phyloP scores from a whole-genome alignment of 2,329 filamentous ascomycete genomes.

The Aspergillus fructus region DNA sequence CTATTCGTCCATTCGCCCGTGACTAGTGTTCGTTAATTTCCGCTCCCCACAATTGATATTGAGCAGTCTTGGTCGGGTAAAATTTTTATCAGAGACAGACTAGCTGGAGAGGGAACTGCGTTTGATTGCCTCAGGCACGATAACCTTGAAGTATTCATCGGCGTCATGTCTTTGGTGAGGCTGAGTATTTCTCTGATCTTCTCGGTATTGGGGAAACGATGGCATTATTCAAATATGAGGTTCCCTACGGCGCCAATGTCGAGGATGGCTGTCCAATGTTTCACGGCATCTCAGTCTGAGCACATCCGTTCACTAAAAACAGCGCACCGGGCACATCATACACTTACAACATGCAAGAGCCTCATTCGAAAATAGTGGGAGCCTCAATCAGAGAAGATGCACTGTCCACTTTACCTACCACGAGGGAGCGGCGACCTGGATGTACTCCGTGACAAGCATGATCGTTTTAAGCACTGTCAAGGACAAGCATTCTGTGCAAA shows the following conservation, averaged over 20 bases:
- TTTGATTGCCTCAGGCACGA: background rate
- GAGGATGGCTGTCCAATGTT: background rate
- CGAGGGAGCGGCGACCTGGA: too few relatives aligned
- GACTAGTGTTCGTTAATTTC: background rate
- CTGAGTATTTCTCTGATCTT: background rate
- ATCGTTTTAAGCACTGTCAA: too few relatives aligned
- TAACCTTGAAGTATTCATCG: background rate
- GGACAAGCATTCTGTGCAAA: too few relatives aligned
- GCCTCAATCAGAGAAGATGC: too few relatives aligned
- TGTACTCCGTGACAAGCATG: too few relatives aligned
- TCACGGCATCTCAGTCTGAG: background rate
- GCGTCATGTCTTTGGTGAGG: background rate
- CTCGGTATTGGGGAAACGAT: background rate
- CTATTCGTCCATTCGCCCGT: background rate
- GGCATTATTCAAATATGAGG: background rate
- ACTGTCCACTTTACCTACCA: too few relatives aligned
- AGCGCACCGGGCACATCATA: background rate
- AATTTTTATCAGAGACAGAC: background rate
- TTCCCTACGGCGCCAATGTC: background rate
- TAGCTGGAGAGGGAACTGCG: background rate
- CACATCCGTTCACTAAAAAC: background rate
- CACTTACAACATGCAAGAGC: background rate
- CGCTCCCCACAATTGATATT: background rate
- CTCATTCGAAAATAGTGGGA: background rate
- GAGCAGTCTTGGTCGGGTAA: background rate